Evolutionary conservation across 1,284 basidiomycete species (phyloP).

Genomic region (Sporisorium scitamineum): DNA sequence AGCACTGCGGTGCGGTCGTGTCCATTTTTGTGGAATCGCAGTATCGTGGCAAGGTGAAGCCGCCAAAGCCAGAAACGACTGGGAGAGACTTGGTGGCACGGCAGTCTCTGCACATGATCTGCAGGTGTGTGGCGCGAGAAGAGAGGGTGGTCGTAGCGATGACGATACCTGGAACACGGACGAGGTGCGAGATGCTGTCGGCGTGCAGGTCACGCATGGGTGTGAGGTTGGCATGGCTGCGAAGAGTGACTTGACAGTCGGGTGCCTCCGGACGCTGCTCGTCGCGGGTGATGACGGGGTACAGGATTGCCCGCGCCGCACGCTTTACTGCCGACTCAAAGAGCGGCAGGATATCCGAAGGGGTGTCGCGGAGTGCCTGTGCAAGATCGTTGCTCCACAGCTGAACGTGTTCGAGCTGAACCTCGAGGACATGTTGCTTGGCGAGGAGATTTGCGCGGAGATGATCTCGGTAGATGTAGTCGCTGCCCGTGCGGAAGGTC

Average conservation of each 20-base stretch:
- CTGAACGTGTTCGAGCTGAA: conserved; percentile 89
- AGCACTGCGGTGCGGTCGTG: conserved; percentile 83
- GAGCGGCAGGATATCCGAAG: conserved; percentile 88
- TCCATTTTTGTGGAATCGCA: conserved; percentile 63
- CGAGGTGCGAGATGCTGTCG: conserved; percentile 92
- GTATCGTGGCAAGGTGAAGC: conserved; percentile 72
- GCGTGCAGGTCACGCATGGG: conserved; percentile 88
- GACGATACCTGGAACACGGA: conserved; percentile 96
- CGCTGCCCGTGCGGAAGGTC: conserved; percentile 66
- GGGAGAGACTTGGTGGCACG: conserved; percentile 78
- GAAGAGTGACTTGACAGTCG: conserved; percentile 88
- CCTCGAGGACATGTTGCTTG: conserved; percentile 90
- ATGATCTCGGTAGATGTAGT: conserved; percentile 78
- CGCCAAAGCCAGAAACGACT: conserved; percentile 86
- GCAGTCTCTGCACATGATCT: conserved; percentile 93
- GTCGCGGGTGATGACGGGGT: conserved; percentile 59
- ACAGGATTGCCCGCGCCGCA: conserved; percentile 63
- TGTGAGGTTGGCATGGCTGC: conserved; percentile 84
- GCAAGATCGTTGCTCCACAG: conserved; percentile 94
- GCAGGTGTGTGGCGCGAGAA: conserved; percentile 89
- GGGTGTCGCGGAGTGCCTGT: conserved; percentile 87
- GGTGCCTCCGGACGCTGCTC: conserved; percentile 71
- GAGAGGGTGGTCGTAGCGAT: conserved; percentile 95
- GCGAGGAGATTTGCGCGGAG: conserved; percentile 88
- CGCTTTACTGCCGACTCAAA: conserved; percentile 66